Evolutionary conservation across 2,329 filamentous ascomycete species (phyloP).

Genomic region (Cadophora malorum): DNA sequence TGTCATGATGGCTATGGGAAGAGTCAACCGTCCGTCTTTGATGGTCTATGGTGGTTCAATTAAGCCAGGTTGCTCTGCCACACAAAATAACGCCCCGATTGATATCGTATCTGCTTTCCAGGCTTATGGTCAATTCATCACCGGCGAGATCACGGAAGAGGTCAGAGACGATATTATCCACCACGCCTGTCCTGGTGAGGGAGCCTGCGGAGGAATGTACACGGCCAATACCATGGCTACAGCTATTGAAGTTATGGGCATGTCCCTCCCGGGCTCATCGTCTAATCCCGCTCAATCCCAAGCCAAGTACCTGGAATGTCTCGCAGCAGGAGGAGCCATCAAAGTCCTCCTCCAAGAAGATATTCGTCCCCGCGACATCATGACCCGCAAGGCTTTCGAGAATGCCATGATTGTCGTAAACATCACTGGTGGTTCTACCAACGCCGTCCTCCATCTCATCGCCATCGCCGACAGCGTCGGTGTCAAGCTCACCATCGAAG

Average conservation of each 20-base stretch:
- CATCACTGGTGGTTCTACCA: slow-evolving; percentile 84
- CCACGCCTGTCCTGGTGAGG: slow-evolving; percentile 83
- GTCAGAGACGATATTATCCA: slow-evolving; percentile 94
- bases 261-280: slow-evolving; percentile 83
- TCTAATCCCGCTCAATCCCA: slow-evolving; percentile 78
- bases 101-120: slow-evolving; percentile 99
- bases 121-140: slow-evolving; percentile 93
- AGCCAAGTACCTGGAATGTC: slow-evolving; percentile 75
- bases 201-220: slow-evolving; percentile 88
- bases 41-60: slow-evolving; percentile 99
- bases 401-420: slow-evolving; percentile 85
- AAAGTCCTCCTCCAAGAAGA: slow-evolving; percentile 77
- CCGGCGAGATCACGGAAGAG: slow-evolving; percentile 89
- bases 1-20: slow-evolving; percentile 90
- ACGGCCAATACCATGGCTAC: slow-evolving; percentile 80
- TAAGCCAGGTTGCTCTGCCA: slow-evolving; percentile 82
- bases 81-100: slow-evolving; percentile 75
- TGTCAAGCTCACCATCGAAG: slow-evolving; percentile 82
- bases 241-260: slow-evolving; percentile 74
- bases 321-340: slow-evolving; percentile 74
- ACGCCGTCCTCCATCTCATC: slow-evolving; percentile 84
- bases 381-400: slow-evolving; percentile 82
- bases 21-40: slow-evolving; percentile 90
- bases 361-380: slow-evolving; percentile 77
- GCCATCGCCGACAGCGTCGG: slow-evolving; percentile 84